These are phyloP conservation scores for Apium graveolens DNA, from an alignment of 129 eudicot species.

Conservation along the genomic window DNA sequence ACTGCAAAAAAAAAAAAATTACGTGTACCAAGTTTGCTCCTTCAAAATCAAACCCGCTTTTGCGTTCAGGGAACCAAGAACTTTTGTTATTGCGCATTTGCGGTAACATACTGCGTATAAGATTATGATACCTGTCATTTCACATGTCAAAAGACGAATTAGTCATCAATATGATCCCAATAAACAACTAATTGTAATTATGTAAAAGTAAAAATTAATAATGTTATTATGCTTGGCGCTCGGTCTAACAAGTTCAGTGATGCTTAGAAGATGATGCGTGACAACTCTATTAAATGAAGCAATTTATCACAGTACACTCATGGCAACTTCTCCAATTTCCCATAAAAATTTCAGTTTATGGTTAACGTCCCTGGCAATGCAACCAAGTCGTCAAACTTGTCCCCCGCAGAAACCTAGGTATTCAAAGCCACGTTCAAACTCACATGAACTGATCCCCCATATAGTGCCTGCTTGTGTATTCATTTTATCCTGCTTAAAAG, in stretches of 20 bases:
- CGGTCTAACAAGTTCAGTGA: too few relatives aligned
- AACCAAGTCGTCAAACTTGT: too few relatives aligned
- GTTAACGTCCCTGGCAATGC: constrained; percentile 50
- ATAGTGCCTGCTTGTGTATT: too few relatives aligned
- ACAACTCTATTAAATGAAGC: neutral
- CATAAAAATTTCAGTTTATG: too few relatives aligned
- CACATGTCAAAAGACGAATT: neutral
- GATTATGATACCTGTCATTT: constrained; percentile 36
- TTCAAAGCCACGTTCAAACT: too few relatives aligned
- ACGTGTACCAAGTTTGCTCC: constrained; percentile 18
- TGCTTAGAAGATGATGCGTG: neutral
- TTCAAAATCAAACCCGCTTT: constrained; percentile 5
- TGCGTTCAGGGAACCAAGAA: constrained; percentile 11
- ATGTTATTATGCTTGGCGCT: too few relatives aligned
- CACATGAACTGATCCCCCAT: too few relatives aligned
- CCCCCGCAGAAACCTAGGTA: too few relatives aligned
- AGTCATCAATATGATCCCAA: neutral
- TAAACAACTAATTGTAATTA: neutral
- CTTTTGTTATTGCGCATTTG: constrained; percentile 40
- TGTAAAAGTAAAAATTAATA: too few relatives aligned
- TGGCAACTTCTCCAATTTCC: neutral
- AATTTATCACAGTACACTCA: neutral
- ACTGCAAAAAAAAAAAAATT: too few relatives aligned
- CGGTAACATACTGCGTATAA: constrained; percentile 47
- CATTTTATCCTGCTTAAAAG: too few relatives aligned